A percentile compares a stretch with the other conserved stretches of the same genome.
Evolutionary conservation across 768 basidiomycete genomes (phyloP).

Genomic region (Suillus clintonianus): DNA sequence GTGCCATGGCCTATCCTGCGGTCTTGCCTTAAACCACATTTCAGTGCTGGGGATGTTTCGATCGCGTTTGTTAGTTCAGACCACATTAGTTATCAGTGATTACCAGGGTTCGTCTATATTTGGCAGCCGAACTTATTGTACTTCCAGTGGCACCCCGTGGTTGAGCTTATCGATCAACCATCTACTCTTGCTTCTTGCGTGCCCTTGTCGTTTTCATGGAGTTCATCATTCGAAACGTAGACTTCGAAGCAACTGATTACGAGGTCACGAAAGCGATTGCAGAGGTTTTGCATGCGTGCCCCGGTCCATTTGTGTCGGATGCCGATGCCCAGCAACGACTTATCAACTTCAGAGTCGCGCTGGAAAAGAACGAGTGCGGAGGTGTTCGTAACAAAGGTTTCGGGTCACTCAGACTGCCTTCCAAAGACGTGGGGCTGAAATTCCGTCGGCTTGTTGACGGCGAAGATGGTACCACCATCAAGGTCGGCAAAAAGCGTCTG

Average conservation of each 20-base stretch:
- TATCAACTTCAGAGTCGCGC: constrained; percentile 62
- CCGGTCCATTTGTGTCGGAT: constrained; percentile 27
- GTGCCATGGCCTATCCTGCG: not conserved
- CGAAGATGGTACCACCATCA: constrained; percentile 39
- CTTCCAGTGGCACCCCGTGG: not conserved
- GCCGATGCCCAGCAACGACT: constrained; percentile 15
- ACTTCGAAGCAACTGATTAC: constrained; percentile 47
- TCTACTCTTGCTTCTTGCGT: not conserved
- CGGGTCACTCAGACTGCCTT: constrained; percentile 36
- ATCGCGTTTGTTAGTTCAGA: not conserved
- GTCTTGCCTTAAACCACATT: not conserved
- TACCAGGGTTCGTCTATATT: not conserved
- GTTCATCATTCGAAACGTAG: constrained; percentile 34
- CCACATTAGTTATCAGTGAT: too few relatives aligned
- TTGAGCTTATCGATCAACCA: constrained; percentile 1
- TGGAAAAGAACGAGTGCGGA: constrained; percentile 51
- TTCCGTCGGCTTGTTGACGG: constrained; percentile 47
- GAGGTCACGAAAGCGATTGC: constrained; percentile 60
- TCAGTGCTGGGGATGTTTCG: not conserved
- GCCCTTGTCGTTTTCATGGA: constrained; percentile 34
- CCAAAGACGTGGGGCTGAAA: constrained; percentile 37
- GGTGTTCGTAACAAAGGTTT: constrained; percentile 60
- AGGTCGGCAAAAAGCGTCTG: constrained; percentile 43
- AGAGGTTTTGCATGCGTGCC: constrained; percentile 49
- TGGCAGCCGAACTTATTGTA: not conserved